phyloP scores from a whole-genome alignment of 2,329 filamentous ascomycete species.

The Cercospora beticola region DNA sequence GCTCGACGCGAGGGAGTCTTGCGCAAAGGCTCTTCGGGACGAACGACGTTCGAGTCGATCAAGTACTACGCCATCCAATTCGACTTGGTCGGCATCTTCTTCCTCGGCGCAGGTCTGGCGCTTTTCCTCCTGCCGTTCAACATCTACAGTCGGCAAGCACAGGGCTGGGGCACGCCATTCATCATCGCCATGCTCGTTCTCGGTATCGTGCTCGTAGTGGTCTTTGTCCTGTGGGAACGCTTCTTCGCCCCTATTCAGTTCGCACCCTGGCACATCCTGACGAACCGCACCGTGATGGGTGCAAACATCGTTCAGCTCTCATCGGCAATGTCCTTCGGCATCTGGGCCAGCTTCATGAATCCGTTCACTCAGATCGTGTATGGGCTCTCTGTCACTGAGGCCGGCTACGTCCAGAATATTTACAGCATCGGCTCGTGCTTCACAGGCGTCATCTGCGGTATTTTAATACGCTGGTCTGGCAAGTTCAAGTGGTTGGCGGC shows the following conservation, averaged over 20 bases:
- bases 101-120: slow-evolving; percentile 57
- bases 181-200: slow-evolving; percentile 46
- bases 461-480: slow-evolving; percentile 36
- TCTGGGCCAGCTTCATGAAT: slow-evolving; percentile 44
- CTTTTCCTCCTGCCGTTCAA: slow-evolving; percentile 68
- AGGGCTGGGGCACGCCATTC: slow-evolving; percentile 40
- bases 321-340: slow-evolving; percentile 32
- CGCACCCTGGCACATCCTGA: slow-evolving; percentile 49
- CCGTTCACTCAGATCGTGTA: slow-evolving; percentile 45
- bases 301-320: slow-evolving; percentile 51
- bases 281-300: slow-evolving; percentile 52
- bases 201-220: slow-evolving; percentile 40
- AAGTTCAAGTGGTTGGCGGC: slow-evolving; percentile 37
- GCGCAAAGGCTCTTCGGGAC: neutral
- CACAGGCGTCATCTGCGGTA: slow-evolving; percentile 31
- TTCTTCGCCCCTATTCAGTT: slow-evolving; percentile 44
- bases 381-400: slow-evolving; percentile 33
- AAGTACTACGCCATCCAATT: slow-evolving; percentile 9
- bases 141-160: slow-evolving; percentile 40
- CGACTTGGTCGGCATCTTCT: slow-evolving; percentile 45
- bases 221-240: slow-evolving; percentile 43
- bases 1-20: neutral
- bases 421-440: slow-evolving; percentile 39
- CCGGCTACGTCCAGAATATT: slow-evolving; percentile 43
- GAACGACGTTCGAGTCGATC: slow-evolving; percentile 1